Percentiles rank a stretch among this genome's conserved stretches.
phyloP scores from a whole-genome alignment of 2,329 filamentous ascomycete genomes.

The Colletotrichum higginsianum region DNA sequence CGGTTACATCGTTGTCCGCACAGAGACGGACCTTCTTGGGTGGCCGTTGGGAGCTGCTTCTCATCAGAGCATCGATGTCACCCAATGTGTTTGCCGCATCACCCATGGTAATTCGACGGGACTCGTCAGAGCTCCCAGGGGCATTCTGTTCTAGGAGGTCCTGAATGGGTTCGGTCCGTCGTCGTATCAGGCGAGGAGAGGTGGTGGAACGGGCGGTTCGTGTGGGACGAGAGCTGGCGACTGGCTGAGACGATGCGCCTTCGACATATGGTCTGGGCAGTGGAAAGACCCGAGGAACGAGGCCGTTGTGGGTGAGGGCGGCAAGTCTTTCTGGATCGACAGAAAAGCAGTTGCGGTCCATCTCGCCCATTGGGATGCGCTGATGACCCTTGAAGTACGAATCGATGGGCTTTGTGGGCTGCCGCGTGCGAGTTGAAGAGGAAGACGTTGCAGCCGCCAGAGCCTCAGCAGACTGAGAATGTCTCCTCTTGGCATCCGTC shows the following conservation, averaged over 20 bases:
- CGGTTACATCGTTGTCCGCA: slow-evolving; percentile 55
- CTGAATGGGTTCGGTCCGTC: slow-evolving; percentile 67
- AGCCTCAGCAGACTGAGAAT: slow-evolving; percentile 52
- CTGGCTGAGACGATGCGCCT: slow-evolving; percentile 44
- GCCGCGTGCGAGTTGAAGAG: slow-evolving; percentile 43
- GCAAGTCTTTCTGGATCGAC: slow-evolving; percentile 65
- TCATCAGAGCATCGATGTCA: slow-evolving; percentile 41
- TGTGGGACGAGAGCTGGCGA: slow-evolving; percentile 42
- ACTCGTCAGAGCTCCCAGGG: slow-evolving; percentile 5
- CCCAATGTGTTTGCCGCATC: slow-evolving; percentile 30
- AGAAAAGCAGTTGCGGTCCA: slow-evolving; percentile 74
- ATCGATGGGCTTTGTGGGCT: slow-evolving; percentile 65
- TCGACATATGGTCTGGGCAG: slow-evolving; percentile 71
- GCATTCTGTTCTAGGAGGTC: slow-evolving; percentile 55
- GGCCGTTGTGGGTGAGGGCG: slow-evolving; percentile 64
- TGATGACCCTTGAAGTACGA: slow-evolving; percentile 67
- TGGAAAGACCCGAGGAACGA: slow-evolving; percentile 70
- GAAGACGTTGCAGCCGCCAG: slow-evolving; percentile 43
- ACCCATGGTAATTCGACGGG: slow-evolving; percentile 29
- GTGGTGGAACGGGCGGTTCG: slow-evolving; percentile 47
- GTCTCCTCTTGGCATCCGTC: slow-evolving; percentile 59
- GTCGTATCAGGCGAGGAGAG: slow-evolving; percentile 60
- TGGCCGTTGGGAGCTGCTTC: slow-evolving; percentile 53
- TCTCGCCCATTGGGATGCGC: slow-evolving; percentile 72
- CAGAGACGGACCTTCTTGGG: slow-evolving; percentile 72